Base-by-base conservation (phyloP, 495 filamentous ascomycete genomes). In the Annulohypoxylon nitens region DNA sequence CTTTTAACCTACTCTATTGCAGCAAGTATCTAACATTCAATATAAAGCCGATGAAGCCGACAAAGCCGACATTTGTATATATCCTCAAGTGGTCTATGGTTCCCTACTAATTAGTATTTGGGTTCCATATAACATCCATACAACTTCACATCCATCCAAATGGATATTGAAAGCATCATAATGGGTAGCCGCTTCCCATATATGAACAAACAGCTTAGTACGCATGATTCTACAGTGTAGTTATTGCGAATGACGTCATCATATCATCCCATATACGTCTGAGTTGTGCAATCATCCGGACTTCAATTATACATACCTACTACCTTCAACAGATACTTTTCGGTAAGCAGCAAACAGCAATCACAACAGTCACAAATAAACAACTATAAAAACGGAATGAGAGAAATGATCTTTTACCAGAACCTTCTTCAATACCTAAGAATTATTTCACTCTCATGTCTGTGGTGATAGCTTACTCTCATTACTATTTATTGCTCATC, bases 161-260 rank as follows among this genome's bases (percentile, higher is more conserved):
- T 6, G 5, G 30, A 30, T 6, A 30, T 30, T 30, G 30, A 30
- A 30, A 30, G 30, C 30, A 30, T 2, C 8, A 39, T 10, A 39
- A 39, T 39, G 36, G 8, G 11, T 39, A 11, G 11, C 36, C 8
- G 30, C 5, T 30, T 30, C 30, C 5, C 30, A 30, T 30, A 30
- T 6, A 30, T 30, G 3, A 30, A 6, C 30, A 30, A 30, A 30
- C 30, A 3, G 5, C 12, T 43, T 43, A n/a, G 11, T 43, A 43
- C 12, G 2, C 4, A 43, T n/a, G 39, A 43, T 43, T 43, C 45
- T 23, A 7, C 41, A 14, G 12, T 53, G 61, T 9, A 8, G 23
- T 64, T 55, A 33, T 12, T 34, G 7, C 4, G 3, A 10, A 64
- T 70, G 43, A 70, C 55, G 68, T 65, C 55, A 43, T 43, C 5